A percentile compares a stretch with the other conserved stretches of the same genome.
Evolutionary conservation across 1,284 basidiomycete species (phyloP).

Genomic region (Coniferiporia weirii): DNA sequence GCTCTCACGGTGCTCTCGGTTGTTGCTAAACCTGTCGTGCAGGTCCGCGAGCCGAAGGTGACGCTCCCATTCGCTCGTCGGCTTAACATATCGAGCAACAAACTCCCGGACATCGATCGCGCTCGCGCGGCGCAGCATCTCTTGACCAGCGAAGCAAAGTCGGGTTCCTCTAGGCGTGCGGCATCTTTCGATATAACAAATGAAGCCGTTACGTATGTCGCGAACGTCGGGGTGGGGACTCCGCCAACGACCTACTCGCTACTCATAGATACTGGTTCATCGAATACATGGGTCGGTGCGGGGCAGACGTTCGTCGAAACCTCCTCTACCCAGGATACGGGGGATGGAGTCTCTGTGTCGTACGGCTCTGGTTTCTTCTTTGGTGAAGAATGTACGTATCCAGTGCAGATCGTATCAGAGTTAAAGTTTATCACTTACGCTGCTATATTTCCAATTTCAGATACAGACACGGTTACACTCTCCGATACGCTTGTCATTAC

Average conservation of each 20-base stretch:
- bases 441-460: neutral
- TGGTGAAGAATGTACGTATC: conserved; percentile 18
- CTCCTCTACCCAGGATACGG: conserved; percentile 14
- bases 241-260: conserved; percentile 19
- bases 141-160: neutral
- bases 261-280: conserved; percentile 21
- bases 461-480: conserved; percentile 20
- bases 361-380: conserved; percentile 21
- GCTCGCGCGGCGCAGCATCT: conserved; percentile 6
- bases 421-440: neutral
- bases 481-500: conserved; percentile 16
- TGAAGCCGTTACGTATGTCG: conserved; percentile 7
- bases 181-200: conserved; percentile 13
- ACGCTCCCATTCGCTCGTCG: conserved; percentile 11
- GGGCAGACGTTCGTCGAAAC: conserved; percentile 16
- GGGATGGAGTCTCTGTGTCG: conserved; percentile 8
- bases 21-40: conserved; percentile 2
- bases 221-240: conserved; percentile 19
- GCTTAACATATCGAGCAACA: conserved; percentile 11
- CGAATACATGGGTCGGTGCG: conserved; percentile 22
- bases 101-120: conserved; percentile 11
- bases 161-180: neutral
- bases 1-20: neutral
- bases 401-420: neutral
- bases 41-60: conserved; percentile 13